These are phyloP conservation scores for Spongospora subterranea DNA, from an alignment of 208 protist species.

Conservation along the genomic window DNA sequence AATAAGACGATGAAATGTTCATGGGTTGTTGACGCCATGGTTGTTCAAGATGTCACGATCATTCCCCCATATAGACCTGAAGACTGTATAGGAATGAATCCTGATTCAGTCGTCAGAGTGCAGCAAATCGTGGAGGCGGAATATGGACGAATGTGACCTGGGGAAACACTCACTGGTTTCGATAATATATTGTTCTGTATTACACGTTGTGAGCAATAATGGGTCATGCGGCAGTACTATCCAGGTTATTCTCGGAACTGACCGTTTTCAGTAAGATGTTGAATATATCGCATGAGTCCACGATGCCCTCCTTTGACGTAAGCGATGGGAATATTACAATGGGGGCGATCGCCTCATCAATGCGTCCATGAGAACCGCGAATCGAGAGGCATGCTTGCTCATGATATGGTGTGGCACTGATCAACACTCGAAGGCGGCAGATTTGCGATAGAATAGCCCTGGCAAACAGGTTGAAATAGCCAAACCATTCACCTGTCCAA, in stretches of 20 bases:
- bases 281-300: too few relatives aligned
- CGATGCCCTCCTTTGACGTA: too few relatives aligned
- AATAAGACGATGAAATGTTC: background rate
- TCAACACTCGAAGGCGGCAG: slow-evolving; percentile 15
- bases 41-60: background rate
- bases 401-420: background rate
- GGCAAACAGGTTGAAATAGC: background rate
- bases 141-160: too few relatives aligned
- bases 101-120: background rate
- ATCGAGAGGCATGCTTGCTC: background rate
- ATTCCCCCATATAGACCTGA: background rate
- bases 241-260: too few relatives aligned
- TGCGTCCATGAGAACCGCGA: background rate
- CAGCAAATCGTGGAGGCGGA: background rate
- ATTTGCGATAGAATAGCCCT: slow-evolving; percentile 35
- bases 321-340: too few relatives aligned
- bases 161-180: too few relatives aligned
- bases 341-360: background rate
- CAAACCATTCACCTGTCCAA: background rate
- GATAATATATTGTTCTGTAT: too few relatives aligned
- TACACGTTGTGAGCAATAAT: too few relatives aligned
- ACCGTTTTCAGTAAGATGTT: too few relatives aligned
- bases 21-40: background rate
- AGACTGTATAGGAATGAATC: background rate
- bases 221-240: too few relatives aligned